Percentiles rank a stretch among this genome's conserved stretches.
phyloP scores from a whole-genome alignment of 1,284 basidiomycete species.

The Malassezia equina region DNA sequence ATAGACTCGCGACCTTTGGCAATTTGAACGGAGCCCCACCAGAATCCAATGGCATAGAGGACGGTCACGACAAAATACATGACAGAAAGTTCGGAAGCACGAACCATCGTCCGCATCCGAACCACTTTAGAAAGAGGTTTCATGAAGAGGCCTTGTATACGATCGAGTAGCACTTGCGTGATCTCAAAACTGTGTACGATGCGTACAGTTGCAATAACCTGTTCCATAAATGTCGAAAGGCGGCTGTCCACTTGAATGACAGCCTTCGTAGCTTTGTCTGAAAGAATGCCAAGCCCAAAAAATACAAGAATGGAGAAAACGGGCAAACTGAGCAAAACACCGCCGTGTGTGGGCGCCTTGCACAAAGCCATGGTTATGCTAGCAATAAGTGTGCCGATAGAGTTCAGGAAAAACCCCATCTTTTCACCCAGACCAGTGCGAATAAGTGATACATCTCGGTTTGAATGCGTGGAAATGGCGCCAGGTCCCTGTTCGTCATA shows the following conservation, averaged over 20 bases:
- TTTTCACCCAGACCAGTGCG: slow-evolving; percentile 50
- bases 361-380: slow-evolving; percentile 48
- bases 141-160: slow-evolving; percentile 45
- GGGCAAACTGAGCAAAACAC: slow-evolving; percentile 49
- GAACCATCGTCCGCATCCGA: slow-evolving; percentile 36
- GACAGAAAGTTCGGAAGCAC: slow-evolving; percentile 27
- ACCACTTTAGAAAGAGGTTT: slow-evolving; percentile 43
- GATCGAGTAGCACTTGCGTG: slow-evolving; percentile 38
- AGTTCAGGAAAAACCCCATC: slow-evolving; percentile 48
- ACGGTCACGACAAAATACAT: slow-evolving; percentile 34
- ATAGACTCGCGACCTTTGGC: slow-evolving; percentile 23
- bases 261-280: slow-evolving; percentile 37
- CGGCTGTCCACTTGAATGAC: slow-evolving; percentile 47
- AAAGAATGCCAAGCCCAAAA: slow-evolving; percentile 36
- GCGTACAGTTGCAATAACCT: slow-evolving; percentile 49
- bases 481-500: slow-evolving; percentile 50
- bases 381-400: slow-evolving; percentile 40
- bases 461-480: slow-evolving; percentile 48
- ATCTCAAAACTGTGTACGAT: slow-evolving; percentile 50
- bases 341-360: slow-evolving; percentile 48
- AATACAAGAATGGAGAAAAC: slow-evolving; percentile 47
- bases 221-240: slow-evolving; percentile 49
- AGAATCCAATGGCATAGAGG: slow-evolving; percentile 33
- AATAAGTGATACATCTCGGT: slow-evolving; percentile 49
- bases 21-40: slow-evolving; percentile 35